Evolutionary conservation across 345 rosid species (phyloP).

Genomic region (Eucalyptus polybractea): DNA sequence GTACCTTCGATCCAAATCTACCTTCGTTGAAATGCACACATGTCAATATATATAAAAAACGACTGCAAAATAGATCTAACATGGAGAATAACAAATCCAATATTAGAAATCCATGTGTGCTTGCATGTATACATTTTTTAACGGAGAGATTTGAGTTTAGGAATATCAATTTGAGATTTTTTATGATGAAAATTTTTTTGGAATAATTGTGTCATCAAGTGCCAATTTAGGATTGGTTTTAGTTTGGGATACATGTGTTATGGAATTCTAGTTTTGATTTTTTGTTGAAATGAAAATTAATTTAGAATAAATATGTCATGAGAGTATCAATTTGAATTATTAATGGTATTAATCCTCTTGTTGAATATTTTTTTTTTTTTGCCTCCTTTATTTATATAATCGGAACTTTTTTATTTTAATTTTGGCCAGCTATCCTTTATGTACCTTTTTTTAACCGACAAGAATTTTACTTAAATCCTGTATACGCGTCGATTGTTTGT

Average conservation of each 20-base stretch:
- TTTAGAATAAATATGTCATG: background rate
- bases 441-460: background rate
- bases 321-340: background rate
- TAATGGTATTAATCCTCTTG: background rate
- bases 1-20: fast-evolving
- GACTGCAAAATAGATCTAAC: background rate
- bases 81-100: background rate
- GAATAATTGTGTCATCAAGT: background rate
- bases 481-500: background rate
- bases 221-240: background rate
- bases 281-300: background rate
- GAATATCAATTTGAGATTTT: background rate
- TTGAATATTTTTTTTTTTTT: too few species aligned
- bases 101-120: background rate
- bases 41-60: background rate
- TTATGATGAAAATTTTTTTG: background rate
- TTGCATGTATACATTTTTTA: background rate
- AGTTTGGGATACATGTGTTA: background rate
- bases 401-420: background rate
- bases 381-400: background rate
- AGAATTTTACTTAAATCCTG: background rate
- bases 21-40: background rate
- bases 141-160: background rate
- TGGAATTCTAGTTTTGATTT: background rate
- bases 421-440: background rate